These are phyloP conservation scores for Abortiporus biennis DNA, from an alignment of 1,284 basidiomycete species.

Conservation along the genomic window DNA sequence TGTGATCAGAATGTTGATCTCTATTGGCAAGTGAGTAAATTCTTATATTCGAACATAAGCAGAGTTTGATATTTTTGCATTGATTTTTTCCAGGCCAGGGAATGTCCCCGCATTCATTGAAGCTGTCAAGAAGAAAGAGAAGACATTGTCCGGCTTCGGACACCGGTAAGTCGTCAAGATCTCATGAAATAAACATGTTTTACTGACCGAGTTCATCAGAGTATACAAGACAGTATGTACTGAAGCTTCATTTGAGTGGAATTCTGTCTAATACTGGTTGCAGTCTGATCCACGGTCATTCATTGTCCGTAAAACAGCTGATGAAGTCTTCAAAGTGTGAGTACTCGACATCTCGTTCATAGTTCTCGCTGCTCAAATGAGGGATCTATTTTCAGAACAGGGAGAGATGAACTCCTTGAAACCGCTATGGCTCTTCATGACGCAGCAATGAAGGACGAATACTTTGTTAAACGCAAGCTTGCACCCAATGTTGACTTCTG, in stretches of 20 bases:
- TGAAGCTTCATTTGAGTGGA: background rate
- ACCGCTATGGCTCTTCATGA: slow-evolving; percentile 87
- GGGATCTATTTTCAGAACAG: slow-evolving; percentile 45
- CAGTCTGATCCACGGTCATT: slow-evolving; percentile 84
- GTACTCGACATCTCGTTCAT: slow-evolving; percentile 15
- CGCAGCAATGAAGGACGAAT: slow-evolving; percentile 83
- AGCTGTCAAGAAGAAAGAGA: slow-evolving; percentile 80
- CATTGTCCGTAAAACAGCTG: slow-evolving; percentile 82
- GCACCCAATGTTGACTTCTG: slow-evolving; percentile 85
- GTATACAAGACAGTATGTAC: slow-evolving; percentile 74
- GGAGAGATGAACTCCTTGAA: slow-evolving; percentile 75
- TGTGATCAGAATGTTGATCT: slow-evolving; percentile 85
- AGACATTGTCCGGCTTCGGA: slow-evolving; percentile 82
- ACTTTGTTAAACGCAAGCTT: slow-evolving; percentile 68
- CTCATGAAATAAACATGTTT: background rate
- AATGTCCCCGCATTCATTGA: slow-evolving; percentile 83
- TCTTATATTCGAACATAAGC: background rate
- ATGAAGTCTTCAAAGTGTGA: slow-evolving; percentile 83
- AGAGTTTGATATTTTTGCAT: background rate
- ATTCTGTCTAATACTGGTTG: background rate
- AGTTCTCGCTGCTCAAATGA: background rate
- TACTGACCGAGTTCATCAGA: slow-evolving; percentile 23
- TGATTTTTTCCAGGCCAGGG: slow-evolving; percentile 44
- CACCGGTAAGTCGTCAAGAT: slow-evolving; percentile 51
- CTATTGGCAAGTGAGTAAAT: slow-evolving; percentile 68